These are phyloP conservation scores for Balakata baccata DNA, from an alignment of 345 rosid genomes.

Conservation along the genomic window DNA sequence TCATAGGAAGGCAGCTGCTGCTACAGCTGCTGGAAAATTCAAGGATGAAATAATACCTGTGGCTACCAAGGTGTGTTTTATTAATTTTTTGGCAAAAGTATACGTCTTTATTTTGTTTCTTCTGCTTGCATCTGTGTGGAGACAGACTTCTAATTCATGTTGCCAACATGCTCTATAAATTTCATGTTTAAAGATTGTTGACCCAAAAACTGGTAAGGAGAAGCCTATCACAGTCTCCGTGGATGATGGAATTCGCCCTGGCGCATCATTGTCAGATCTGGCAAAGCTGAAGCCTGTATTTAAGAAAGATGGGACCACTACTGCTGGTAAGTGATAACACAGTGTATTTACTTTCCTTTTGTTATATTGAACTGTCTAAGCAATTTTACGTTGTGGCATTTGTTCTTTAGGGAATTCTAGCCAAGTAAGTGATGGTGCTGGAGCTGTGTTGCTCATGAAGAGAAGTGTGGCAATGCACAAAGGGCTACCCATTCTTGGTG, in stretches of 20 bases:
- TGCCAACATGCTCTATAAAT: slow-evolving; percentile 5
- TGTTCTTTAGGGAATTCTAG: slow-evolving; percentile 72
- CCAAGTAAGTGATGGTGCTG: slow-evolving; percentile 94
- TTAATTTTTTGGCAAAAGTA: background rate
- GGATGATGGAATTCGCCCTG: slow-evolving; percentile 91
- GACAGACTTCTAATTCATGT: background rate
- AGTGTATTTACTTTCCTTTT: background rate
- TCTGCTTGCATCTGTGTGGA: background rate
- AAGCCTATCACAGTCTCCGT: slow-evolving; percentile 61
- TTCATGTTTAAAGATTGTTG: slow-evolving; percentile 58
- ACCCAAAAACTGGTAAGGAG: slow-evolving; percentile 83
- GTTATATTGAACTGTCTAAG: background rate
- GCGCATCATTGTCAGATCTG: slow-evolving; percentile 58
- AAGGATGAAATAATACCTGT: slow-evolving; percentile 89
- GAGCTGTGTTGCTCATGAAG: slow-evolving; percentile 91
- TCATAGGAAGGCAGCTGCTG: slow-evolving; percentile 92
- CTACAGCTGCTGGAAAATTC: slow-evolving; percentile 78
- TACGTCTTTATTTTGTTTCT: background rate
- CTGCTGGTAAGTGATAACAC: slow-evolving; percentile 62
- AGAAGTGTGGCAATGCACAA: slow-evolving; percentile 74
- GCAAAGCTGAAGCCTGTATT: slow-evolving; percentile 73
- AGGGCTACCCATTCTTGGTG: slow-evolving; percentile 83
- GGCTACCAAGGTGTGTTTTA: slow-evolving; percentile 64
- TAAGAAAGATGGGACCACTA: slow-evolving; percentile 83
- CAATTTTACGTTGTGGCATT: background rate